Evolutionary conservation across 306 rosid genomes (phyloP), one percentile per base, ranked within the genome.

Genomic region (Prunus dulcis): DNA sequence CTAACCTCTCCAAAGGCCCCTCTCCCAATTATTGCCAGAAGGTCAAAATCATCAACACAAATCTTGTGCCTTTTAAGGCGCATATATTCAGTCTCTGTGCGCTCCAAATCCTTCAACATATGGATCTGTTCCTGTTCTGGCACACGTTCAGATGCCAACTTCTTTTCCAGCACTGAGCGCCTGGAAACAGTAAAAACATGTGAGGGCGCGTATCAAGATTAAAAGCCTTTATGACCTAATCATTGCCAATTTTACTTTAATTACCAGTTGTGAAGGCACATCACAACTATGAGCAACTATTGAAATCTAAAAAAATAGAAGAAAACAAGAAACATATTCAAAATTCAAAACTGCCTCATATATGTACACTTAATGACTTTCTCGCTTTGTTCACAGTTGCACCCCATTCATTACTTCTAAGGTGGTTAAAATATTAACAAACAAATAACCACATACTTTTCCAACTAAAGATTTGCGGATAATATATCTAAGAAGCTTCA

Each of bases 1-100:
- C 81, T 84, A 66, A 94, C 98, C 97, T 93, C 98, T 78, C 92
- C 98, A 71, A 91, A 94, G 81, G 98, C 97, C 60, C 98, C 98
- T 82, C 98, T 87, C 76, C 98, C 98, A 67, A 94, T 91, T 47
- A 94, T 91, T 77, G 89, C 83, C 73, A 90, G 86, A 81, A 91
- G 97, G 75, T 94, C 89, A 75, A 94, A 94, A 84, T 94, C 97
- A 34, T 89, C 90, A 41, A 90, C 98, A 84, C 95, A 90, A 72
- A 94, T 91, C 81, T 89, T 94, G 85, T 94, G 89, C 79, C 98
- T 87, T 85, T 90, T 90, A 62, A 94, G 86, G 53, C 97, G 82
- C 5, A 94, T 94, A 81, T 76, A 94, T 66, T 91, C 88, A 0
- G 98, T 94, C 87, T 94, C 98, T 76, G 66, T 90, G 77, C 77